Evolutionary conservation across 2,329 filamentous ascomycete genomes (phyloP).

Genomic region (Pleomassaria siparia): DNA sequence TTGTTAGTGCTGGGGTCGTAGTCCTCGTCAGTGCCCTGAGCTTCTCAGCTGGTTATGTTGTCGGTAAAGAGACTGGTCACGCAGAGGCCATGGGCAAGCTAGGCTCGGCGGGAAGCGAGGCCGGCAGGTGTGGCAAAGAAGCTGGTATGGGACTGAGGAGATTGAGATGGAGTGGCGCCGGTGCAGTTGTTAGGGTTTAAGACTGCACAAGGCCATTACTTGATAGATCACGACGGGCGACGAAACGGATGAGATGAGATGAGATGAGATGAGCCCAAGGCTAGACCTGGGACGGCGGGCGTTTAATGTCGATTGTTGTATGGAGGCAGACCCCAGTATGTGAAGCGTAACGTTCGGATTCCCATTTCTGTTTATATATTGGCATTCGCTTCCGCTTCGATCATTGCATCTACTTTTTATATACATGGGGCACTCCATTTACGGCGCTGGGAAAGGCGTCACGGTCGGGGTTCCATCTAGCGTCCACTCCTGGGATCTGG

Average conservation of each 20-base stretch:
- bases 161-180: constrained; percentile 33
- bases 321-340: neutral
- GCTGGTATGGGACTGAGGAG: constrained; percentile 34
- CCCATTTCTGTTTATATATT: too few species aligned
- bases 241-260: too few species aligned
- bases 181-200: constrained; percentile 16
- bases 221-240: neutral
- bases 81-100: constrained; percentile 49
- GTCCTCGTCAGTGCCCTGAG: constrained; percentile 65
- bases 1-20: constrained; percentile 65
- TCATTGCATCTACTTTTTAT: neutral
- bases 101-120: constrained; percentile 29
- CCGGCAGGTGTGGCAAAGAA: constrained; percentile 38
- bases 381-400: neutral
- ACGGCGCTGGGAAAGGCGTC: too few species aligned
- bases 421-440: too few species aligned
- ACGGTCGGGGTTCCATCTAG: too few species aligned
- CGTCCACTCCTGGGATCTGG: too few species aligned
- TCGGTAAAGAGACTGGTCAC: constrained; percentile 60
- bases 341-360: neutral
- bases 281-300: neutral
- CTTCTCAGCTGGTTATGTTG: constrained; percentile 65
- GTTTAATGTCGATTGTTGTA: neutral
- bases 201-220: neutral
- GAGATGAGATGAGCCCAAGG: neutral